phyloP scores from a whole-genome alignment of 1,139 yeast species.

The Hansenula lynferdii region DNA sequence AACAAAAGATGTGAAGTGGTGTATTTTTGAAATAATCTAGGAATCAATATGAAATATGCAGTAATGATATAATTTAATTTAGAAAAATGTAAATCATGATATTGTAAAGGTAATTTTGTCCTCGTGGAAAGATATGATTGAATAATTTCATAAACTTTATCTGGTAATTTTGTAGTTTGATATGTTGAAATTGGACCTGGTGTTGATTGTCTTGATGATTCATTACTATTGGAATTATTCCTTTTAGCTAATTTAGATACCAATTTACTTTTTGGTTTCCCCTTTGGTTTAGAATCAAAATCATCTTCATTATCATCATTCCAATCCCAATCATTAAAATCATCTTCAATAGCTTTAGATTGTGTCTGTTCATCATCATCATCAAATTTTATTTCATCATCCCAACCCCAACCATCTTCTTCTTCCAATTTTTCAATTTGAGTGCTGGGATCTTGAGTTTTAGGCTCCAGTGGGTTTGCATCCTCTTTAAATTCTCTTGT shows the following conservation, averaged over 20 bases:
- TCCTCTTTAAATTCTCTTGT: too few relatives aligned
- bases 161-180: slow-evolving; percentile 12
- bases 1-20: slow-evolving; percentile 5
- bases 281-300: slow-evolving; percentile 3
- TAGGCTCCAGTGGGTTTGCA: too few relatives aligned
- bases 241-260: slow-evolving; percentile 16
- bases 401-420: slow-evolving; percentile 8
- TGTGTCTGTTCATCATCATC: slow-evolving; percentile 4
- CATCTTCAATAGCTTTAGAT: too few relatives aligned
- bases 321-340: not conserved
- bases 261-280: slow-evolving; percentile 10
- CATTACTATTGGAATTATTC: not conserved
- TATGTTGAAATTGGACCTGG: slow-evolving; percentile 8
- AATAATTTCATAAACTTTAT: slow-evolving; percentile 8
- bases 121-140: slow-evolving; percentile 13
- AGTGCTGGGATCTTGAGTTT: not conserved
- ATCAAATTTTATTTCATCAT: slow-evolving; percentile 9
- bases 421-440: slow-evolving; percentile 1
- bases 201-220: slow-evolving; percentile 9
- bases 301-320: slow-evolving; percentile 9
- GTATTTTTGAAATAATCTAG: slow-evolving; percentile 7
- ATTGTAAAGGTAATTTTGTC: slow-evolving; percentile 5
- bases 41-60: slow-evolving; percentile 13
- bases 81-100: slow-evolving; percentile 10
- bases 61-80: slow-evolving; percentile 15